A percentile compares a stretch with the other conserved stretches of the same genome.
Evolutionary conservation across 306 rosid genomes (phyloP).

Genomic region (Pueraria montana): DNA sequence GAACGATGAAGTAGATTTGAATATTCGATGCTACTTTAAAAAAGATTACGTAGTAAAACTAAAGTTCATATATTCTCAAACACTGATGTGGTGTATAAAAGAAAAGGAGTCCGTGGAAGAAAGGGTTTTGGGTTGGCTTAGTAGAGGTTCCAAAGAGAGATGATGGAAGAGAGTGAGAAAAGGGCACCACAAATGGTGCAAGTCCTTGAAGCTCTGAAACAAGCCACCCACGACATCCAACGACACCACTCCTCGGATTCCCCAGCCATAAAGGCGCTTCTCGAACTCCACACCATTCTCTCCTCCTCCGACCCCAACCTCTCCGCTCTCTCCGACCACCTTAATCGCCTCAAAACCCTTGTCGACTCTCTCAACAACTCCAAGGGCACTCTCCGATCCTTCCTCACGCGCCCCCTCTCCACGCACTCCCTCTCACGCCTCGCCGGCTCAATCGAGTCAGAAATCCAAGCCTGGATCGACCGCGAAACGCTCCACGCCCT

Average conservation of each 20-base stretch:
- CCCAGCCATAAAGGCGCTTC: slow-evolving; percentile 77
- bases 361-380: slow-evolving; percentile 58
- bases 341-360: slow-evolving; percentile 66
- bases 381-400: slow-evolving; percentile 54
- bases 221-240: slow-evolving; percentile 79
- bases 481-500: slow-evolving; percentile 68
- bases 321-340: slow-evolving; percentile 64
- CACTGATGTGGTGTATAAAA: too few species aligned
- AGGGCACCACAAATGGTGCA: slow-evolving; percentile 61
- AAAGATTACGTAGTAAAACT: too few species aligned
- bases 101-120: too few species aligned
- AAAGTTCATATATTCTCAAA: too few species aligned
- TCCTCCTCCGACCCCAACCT: slow-evolving; percentile 63
- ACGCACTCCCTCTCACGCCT: slow-evolving; percentile 71
- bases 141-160: too few species aligned
- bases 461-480: slow-evolving; percentile 92
- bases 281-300: slow-evolving; percentile 77
- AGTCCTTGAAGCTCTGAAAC: slow-evolving; percentile 87
- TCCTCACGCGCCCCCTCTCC: slow-evolving; percentile 71
- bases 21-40: too few species aligned
- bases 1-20: too few species aligned
- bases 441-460: slow-evolving; percentile 75
- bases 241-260: slow-evolving; percentile 57
- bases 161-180: too few species aligned
- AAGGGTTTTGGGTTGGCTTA: too few species aligned